A percentile compares a stretch with the other conserved stretches of the same genome.
Evolutionary conservation across 495 filamentous ascomycete species (phyloP).

Genomic region (Aspergillus affinis): DNA sequence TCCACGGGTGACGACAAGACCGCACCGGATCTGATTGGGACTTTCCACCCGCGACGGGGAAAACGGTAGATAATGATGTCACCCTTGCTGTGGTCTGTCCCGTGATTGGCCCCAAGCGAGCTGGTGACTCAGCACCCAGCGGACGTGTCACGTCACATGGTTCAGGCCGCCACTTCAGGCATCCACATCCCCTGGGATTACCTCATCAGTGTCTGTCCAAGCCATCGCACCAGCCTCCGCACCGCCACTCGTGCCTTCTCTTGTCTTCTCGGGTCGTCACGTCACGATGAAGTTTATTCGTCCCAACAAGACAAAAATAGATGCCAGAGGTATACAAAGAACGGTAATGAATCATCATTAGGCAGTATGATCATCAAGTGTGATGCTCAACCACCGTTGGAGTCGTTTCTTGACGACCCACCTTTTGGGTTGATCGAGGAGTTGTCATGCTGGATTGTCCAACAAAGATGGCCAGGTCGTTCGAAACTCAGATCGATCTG

Average conservation of each 20-base stretch:
- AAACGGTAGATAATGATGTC: neutral
- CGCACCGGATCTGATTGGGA: slow-evolving; percentile 5
- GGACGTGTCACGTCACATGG: neutral
- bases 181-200: neutral
- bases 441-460: neutral
- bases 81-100: neutral
- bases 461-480: neutral
- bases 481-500: no score
- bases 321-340: neutral
- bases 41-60: slow-evolving; percentile 2
- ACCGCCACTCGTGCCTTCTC: neutral
- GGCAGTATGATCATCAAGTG: no score
- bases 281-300: neutral
- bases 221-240: neutral
- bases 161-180: neutral
- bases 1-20: slow-evolving; percentile 21
- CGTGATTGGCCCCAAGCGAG: neutral
- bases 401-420: neutral
- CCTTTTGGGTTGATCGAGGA: neutral
- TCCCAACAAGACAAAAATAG: neutral
- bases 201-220: no score
- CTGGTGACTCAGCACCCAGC: neutral
- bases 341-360: neutral
- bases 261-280: neutral
- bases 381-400: neutral